A percentile compares a stretch with the other conserved stretches of the same genome.
Evolutionary conservation across 768 basidiomycete species (phyloP).

Genomic region (Gautieria morchelliformis): DNA sequence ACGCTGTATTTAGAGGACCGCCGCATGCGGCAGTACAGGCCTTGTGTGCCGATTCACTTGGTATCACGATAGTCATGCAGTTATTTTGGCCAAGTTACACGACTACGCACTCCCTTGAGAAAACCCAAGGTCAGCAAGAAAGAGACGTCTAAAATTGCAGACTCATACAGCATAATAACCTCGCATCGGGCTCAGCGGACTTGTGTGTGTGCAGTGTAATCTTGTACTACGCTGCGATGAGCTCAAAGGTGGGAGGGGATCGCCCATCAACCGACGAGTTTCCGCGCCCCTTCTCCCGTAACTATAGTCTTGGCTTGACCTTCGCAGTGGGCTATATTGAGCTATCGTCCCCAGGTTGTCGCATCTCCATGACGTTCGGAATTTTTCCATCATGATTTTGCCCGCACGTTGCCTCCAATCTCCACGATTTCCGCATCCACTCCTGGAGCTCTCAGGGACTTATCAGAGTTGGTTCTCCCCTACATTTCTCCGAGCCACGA

Average conservation of each 20-base stretch:
- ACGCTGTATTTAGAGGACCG: no score
- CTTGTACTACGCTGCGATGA: not conserved
- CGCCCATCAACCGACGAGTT: not conserved
- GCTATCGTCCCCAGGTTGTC: not conserved
- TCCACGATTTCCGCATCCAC: conserved; percentile 2
- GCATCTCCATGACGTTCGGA: not conserved
- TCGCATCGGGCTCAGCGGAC: not conserved
- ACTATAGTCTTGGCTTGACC: not conserved
- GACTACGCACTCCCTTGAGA: no score
- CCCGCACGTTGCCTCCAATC: not conserved
- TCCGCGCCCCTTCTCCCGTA: not conserved
- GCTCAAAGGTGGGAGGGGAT: not conserved
- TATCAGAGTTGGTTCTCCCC: not conserved
- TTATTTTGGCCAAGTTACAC: no score
- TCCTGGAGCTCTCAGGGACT: not conserved
- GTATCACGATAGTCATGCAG: no score
- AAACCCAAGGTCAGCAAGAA: no score
- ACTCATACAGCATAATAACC: no score
- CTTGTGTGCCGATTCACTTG: no score
- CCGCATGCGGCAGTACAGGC: no score
- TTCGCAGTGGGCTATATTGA: not conserved
- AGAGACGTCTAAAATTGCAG: no score
- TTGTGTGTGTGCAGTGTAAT: not conserved
- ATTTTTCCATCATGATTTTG: not conserved
- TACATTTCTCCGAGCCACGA: conserved; percentile 1